Percentiles rank a stretch among this genome's conserved stretches.
Conservation (phyloP, 108 stramenopile genomes). For the Cylindrotheca closterium region DNA sequence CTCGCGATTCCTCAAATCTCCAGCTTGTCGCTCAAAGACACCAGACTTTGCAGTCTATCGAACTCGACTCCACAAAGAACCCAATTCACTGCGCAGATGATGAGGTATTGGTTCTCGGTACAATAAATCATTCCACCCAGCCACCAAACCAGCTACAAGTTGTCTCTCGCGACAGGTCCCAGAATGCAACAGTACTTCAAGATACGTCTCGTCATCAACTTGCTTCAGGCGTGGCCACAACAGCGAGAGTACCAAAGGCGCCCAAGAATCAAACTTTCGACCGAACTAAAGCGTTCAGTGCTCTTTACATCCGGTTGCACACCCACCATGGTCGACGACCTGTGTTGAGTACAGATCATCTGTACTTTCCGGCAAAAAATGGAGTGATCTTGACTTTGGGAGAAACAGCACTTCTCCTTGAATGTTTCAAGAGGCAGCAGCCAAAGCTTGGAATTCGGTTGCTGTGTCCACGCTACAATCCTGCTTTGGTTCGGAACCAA, state of each 20-base stretch:
- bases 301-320: background rate
- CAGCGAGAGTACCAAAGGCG: background rate
- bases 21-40: background rate
- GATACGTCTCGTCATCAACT: background rate
- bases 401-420: slow-evolving; percentile 31
- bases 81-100: background rate
- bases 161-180: background rate
- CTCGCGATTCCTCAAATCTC: background rate
- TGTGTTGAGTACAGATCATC: background rate
- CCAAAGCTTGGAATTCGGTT: slow-evolving; percentile 30
- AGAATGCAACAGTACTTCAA: background rate
- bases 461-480: slow-evolving; percentile 29
- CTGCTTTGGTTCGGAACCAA: slow-evolving; percentile 3
- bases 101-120: no score
- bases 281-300: background rate
- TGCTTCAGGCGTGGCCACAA: background rate
- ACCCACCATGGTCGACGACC: background rate
- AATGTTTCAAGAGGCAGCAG: background rate
- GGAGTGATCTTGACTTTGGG: slow-evolving; percentile 22
- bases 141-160: background rate
- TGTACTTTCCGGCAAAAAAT: slow-evolving; percentile 22
- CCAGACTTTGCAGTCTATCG: background rate
- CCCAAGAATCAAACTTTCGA: background rate
- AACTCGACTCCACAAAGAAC: background rate
- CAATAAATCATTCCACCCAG: no score